A percentile compares a stretch with the other conserved stretches of the same genome.
phyloP scores from a whole-genome alignment of 371 early-diverging fungal genomes.

The Dinochytrium kinnereticum region DNA sequence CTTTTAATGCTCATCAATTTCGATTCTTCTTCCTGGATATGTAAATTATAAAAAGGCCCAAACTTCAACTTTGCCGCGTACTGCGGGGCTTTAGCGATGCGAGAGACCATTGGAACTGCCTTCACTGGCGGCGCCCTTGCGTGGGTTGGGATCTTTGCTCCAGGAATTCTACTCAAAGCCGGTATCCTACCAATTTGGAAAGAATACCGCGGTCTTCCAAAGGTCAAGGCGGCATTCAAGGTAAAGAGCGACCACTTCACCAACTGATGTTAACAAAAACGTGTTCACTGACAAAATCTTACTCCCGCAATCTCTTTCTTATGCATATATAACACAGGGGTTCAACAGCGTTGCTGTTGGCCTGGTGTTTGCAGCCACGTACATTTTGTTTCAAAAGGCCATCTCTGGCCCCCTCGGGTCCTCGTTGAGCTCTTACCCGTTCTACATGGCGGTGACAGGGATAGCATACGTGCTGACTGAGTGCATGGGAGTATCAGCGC shows the following conservation, averaged over 20 bases:
- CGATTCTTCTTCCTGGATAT: background rate
- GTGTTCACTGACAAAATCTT: background rate
- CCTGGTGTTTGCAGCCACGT: slow-evolving; percentile 62
- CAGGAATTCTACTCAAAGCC: slow-evolving; percentile 61
- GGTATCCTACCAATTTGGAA: slow-evolving; percentile 66
- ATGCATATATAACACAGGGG: slow-evolving; percentile 48
- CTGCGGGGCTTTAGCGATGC: slow-evolving; percentile 61
- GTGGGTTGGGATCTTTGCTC: slow-evolving; percentile 61
- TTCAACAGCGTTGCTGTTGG: slow-evolving; percentile 66
- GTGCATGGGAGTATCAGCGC: slow-evolving; percentile 42
- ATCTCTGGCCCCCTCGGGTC: slow-evolving; percentile 27
- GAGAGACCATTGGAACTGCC: slow-evolving; percentile 34
- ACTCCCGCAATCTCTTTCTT: too few relatives aligned
- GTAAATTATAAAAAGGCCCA: slow-evolving; percentile 46
- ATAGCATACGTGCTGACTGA: slow-evolving; percentile 51
- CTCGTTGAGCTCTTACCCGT: slow-evolving; percentile 36
- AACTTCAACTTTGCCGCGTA: slow-evolving; percentile 70
- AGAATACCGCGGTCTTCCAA: slow-evolving; percentile 44
- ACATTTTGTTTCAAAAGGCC: slow-evolving; percentile 46
- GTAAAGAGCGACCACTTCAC: background rate
- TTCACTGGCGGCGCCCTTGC: slow-evolving; percentile 57
- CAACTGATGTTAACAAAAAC: background rate
- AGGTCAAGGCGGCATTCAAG: slow-evolving; percentile 49
- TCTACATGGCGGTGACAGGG: slow-evolving; percentile 51
- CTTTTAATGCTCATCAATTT: too few relatives aligned